These are phyloP conservation scores for Fusarium newnesense DNA, from an alignment of 2,329 filamentous ascomycete genomes.

Conservation along the genomic window DNA sequence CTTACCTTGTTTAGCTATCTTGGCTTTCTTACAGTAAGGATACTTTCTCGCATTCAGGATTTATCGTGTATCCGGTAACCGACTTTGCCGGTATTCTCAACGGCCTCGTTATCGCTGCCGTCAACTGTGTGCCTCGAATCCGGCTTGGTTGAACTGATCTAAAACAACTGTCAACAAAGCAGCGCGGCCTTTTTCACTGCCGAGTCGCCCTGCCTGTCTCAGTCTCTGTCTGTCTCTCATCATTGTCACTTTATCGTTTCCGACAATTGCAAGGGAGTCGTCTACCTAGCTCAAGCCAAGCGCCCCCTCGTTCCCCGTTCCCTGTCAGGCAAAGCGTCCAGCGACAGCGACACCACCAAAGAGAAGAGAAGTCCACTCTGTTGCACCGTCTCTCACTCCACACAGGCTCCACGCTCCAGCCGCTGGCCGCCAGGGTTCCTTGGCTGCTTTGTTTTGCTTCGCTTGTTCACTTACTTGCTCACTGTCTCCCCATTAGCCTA, in stretches of 20 bases:
- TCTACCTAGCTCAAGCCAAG: conserved; percentile 24
- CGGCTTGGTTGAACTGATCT: conserved; percentile 13
- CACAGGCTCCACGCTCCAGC: conserved; percentile 37
- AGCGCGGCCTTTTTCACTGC: conserved; percentile 11
- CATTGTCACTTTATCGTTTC: conserved; percentile 22
- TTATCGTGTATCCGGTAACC: conserved; percentile 1
- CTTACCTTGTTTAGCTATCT: conserved; percentile 28
- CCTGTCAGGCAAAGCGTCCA: conserved; percentile 40
- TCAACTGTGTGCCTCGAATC: neutral
- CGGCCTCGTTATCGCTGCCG: conserved; percentile 16
- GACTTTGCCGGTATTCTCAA: conserved; percentile 5
- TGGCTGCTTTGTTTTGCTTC: conserved; percentile 12
- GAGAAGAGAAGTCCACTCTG: conserved; percentile 18
- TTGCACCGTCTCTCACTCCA: conserved; percentile 33
- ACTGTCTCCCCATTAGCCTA: conserved; percentile 1
- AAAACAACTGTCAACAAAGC: conserved; percentile 14
- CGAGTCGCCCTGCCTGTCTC: conserved; percentile 23
- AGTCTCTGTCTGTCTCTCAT: conserved; percentile 26
- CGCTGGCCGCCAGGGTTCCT: conserved; percentile 30
- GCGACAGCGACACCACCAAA: conserved; percentile 31
- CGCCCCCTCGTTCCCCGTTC: conserved; percentile 31
- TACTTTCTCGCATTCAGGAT: conserved; percentile 14
- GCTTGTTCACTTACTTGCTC: neutral
- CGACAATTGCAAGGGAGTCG: conserved; percentile 15
- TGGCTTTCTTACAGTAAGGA: conserved; percentile 10